Base-by-base conservation (phyloP, 805 yeast genomes). In the Ogataea dorogensis region DNA sequence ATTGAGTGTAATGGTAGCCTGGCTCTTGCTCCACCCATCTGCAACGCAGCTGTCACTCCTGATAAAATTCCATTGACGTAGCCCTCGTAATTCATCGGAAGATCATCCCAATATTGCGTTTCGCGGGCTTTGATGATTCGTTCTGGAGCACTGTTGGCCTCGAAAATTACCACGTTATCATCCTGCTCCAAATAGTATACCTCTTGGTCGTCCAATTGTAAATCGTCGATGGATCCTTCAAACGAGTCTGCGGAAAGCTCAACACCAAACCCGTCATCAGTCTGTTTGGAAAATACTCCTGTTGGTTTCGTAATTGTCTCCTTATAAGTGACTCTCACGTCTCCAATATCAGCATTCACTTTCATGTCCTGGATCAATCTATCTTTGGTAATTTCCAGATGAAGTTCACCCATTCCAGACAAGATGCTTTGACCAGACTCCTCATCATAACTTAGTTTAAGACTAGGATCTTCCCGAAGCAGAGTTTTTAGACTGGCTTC, bases 361-460 rank as follows among this genome's bases (percentile, higher is more conserved):
- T 82, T 81, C 71, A 88, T 70, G 40, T 87, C 95, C 27, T 74
- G 75, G n/a, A 86, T 63, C 26, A 88, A 69, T 37, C 97, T 69
- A 50, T 86, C 93, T 31, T 70, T 71, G 2, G 93, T 84, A 47
- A 93, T 88, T 49, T 93, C 98, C 32, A 93, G 68, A 63, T 93
- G 98, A 31, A 93, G 68, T 54, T 93, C 98, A 25, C 98, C 98
- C 98, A 91, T 91, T 20, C 98, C 98, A 13, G 95, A 80, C 19
- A 93, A 61, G 17, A 89, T 73, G 2, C 89, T 80, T 63, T 93
- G 97, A 5, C 93, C 95, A 38, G 86, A 69, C 49, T 91, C 98
- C 41, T 86, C 89, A 57, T 93, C 86, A 32, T 69, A 72, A 3
- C 75, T 61, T 6, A 86, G 72, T 19, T 77, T 74, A 43, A 93